Percentiles rank a stretch among this genome's conserved stretches.
Evolutionary conservation across 2,329 filamentous ascomycete species (phyloP).

Genomic region (Byssochlamys sp.): DNA sequence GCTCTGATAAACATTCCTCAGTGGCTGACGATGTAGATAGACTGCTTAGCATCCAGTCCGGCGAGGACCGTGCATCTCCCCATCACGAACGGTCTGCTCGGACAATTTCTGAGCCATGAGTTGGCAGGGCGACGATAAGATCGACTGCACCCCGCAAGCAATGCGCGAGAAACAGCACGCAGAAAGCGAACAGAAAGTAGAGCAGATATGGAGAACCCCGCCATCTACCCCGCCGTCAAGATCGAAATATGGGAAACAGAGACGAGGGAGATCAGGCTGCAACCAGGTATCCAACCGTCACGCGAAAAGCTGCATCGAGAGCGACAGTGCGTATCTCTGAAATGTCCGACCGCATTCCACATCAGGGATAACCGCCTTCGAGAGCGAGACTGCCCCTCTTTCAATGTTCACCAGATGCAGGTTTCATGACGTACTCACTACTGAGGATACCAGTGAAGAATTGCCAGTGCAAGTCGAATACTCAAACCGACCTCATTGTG

Average conservation of each 20-base stretch:
- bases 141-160: background rate
- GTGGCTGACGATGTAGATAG: background rate
- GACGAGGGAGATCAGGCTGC: background rate
- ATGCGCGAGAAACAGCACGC: background rate
- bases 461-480: too few species aligned
- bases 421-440: background rate
- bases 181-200: background rate
- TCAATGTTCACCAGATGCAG: background rate
- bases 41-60: background rate
- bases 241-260: background rate
- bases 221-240: background rate
- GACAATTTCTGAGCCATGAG: background rate
- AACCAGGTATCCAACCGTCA: background rate
- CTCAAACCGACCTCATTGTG: too few species aligned
- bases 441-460: too few species aligned
- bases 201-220: background rate
- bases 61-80: background rate
- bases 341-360: background rate
- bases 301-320: background rate
- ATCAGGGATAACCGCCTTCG: background rate
- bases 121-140: background rate
- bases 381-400: background rate
- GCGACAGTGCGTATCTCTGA: background rate
- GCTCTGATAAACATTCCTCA: background rate
- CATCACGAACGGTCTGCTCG: background rate